Evolutionary conservation across 2,329 filamentous ascomycete genomes (phyloP), one percentile per base, ranked within the genome.

Genomic region (Sclerotinia spermophila): DNA sequence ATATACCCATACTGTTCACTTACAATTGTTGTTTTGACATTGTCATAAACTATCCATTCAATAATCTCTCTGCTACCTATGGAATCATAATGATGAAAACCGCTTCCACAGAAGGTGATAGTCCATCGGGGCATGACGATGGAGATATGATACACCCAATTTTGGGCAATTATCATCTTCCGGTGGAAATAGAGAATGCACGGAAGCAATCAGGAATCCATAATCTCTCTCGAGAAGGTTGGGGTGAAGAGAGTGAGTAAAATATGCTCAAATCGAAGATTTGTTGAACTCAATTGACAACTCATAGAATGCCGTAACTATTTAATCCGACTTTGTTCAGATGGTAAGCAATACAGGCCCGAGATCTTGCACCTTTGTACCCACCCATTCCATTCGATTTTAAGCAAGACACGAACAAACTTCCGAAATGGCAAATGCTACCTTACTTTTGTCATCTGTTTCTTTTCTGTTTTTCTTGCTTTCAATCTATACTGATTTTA

Each of bases 261-360:
- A 35, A 6, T 56, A 6, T 24, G 11, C 45, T 33, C 8, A 21
- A 17, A n/a, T 19, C 48, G 5, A 8, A 7, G 2, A 53, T 27
- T 13, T 21, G 19, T 38, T 35, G 19, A 42, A 6, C 45, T 19
- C 40, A 56, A 44, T 71, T 75, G 27, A 68, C 19, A 51, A 24
- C 44, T n/a, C 42, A 51, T 27, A 83, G 82, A 83, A 76, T 84
- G 83, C 68, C 81, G 82, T 53, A 83, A 82, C 66, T 81, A 83
- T 10, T 81, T 84, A 27, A 80, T 83, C 40, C 78, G 81, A 76
- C 81, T 82, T 61, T 83, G 82, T 64, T 61, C 67, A n/a, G 67
- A 69, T 42, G 58, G 67, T 69, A 55, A 69, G 67, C 24, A 33
- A 35, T 15, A 3, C 21, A 13, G 13, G 17, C n/a, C 30, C 35